Conservation (phyloP, 192 early-diverging fungal genomes). For the Coemansia sp. region DNA sequence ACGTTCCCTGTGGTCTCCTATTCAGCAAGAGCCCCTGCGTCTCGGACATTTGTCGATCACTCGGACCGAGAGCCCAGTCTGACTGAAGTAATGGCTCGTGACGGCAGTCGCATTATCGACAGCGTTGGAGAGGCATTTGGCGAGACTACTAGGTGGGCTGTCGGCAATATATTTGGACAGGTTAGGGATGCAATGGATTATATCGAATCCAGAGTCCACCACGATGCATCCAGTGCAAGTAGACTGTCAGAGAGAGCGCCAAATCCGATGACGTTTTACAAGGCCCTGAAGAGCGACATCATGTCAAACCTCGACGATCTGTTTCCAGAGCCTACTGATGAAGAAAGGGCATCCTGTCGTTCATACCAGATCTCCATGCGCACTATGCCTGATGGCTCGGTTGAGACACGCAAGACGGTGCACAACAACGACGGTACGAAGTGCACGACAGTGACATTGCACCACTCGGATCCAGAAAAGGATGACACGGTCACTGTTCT, state of each 20-base stretch:
- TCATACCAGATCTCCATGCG: slow-evolving; percentile 44
- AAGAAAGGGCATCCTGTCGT: slow-evolving; percentile 8
- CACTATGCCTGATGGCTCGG: slow-evolving; percentile 50
- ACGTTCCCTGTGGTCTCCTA: slow-evolving; percentile 34
- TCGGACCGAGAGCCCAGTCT: background rate
- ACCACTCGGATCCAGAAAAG: slow-evolving; percentile 12
- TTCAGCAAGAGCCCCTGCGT: slow-evolving; percentile 3
- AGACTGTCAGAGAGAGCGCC: background rate
- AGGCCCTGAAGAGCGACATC: slow-evolving; percentile 30
- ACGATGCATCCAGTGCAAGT: background rate
- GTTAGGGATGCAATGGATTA: slow-evolving; percentile 40
- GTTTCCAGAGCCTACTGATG: slow-evolving; percentile 29
- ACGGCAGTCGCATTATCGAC: slow-evolving; percentile 27
- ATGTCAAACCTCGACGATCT: slow-evolving; percentile 32
- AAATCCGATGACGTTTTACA: slow-evolving; percentile 14
- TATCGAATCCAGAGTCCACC: slow-evolving; percentile 35
- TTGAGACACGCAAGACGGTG: slow-evolving; percentile 47
- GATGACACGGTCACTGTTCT: slow-evolving; percentile 13
- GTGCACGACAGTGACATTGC: slow-evolving; percentile 36
- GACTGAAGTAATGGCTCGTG: slow-evolving; percentile 13
- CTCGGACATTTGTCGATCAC: background rate
- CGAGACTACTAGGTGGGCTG: slow-evolving; percentile 47
- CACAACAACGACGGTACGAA: slow-evolving; percentile 29
- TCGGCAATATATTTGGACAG: slow-evolving; percentile 43
- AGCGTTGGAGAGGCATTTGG: slow-evolving; percentile 40